phyloP scores from a whole-genome alignment of 2,329 filamentous ascomycete genomes.

The Fusarium praegraminearum region DNA sequence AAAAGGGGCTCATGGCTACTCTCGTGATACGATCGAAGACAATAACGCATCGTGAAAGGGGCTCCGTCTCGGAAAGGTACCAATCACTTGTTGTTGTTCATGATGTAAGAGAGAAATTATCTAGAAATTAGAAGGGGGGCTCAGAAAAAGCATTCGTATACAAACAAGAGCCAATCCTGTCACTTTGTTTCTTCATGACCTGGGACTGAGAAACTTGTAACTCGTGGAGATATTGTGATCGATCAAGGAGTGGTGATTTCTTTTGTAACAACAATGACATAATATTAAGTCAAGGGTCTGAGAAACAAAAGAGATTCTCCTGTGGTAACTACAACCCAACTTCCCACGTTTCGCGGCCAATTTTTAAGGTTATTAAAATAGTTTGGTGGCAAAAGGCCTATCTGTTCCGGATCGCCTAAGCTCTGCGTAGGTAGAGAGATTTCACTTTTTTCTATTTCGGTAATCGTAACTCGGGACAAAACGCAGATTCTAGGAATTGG shows the following conservation, averaged over 20 bases:
- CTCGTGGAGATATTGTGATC: background rate
- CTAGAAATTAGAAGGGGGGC: background rate
- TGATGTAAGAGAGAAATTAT: background rate
- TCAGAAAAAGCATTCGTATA: background rate
- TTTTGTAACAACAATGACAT: background rate
- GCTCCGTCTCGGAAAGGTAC: background rate
- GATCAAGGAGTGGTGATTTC: background rate
- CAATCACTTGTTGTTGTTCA: background rate
- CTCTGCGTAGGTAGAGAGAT: slow-evolving; percentile 5
- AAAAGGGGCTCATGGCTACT: background rate
- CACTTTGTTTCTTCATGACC: background rate
- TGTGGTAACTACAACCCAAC: background rate
- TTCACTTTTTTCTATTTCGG: slow-evolving; percentile 25
- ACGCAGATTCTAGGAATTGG: slow-evolving; percentile 15
- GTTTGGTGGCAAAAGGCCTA: background rate
- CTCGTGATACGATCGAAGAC: background rate
- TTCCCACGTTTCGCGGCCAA: background rate
- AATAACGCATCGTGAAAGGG: background rate
- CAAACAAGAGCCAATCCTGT: background rate
- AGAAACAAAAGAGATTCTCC: background rate
- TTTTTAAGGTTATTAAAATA: slow-evolving; percentile 7
- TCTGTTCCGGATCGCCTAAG: slow-evolving; percentile 1
- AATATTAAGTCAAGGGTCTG: background rate
- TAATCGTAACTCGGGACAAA: slow-evolving; percentile 22
- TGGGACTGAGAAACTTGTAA: background rate